Percentiles rank a stretch among this genome's conserved stretches.
Conservation (phyloP, 1,139 yeast species). For the Candida tunisiensis region DNA sequence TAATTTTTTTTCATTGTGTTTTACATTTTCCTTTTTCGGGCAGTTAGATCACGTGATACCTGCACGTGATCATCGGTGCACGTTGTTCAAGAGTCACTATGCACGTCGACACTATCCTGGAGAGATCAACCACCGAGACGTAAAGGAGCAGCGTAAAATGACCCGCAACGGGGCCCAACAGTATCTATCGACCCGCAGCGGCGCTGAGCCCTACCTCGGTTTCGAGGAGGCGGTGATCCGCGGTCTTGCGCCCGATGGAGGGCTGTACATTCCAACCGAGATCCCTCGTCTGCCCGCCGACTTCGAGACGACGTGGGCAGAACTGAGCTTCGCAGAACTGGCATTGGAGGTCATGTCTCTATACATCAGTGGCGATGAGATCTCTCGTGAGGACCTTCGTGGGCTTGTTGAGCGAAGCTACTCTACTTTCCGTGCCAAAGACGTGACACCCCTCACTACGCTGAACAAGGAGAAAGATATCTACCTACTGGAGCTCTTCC, state of each 20-base stretch:
- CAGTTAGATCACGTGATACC: too few relatives aligned
- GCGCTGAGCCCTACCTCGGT: constrained; percentile 35
- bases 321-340: constrained; percentile 62
- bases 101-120: too few relatives aligned
- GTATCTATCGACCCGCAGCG: constrained; percentile 81
- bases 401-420: constrained; percentile 53
- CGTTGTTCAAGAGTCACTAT: too few relatives aligned
- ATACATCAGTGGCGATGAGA: constrained; percentile 54
- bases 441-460: constrained; percentile 68
- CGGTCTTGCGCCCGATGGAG: constrained; percentile 94
- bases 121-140: not conserved
- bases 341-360: constrained; percentile 77
- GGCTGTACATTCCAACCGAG: constrained; percentile 72
- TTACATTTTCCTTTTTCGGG: too few relatives aligned
- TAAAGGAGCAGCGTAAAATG: not conserved
- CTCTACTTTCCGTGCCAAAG: constrained; percentile 72
- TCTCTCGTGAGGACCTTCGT: constrained; percentile 51
- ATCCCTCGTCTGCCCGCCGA: constrained; percentile 55
- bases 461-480: constrained; percentile 41
- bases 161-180: constrained; percentile 4
- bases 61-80: too few relatives aligned
- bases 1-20: too few relatives aligned
- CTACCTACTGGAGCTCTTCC: constrained; percentile 81
- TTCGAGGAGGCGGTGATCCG: constrained; percentile 90
- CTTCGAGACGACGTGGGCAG: constrained; percentile 51